Conservation (phyloP, 2,329 filamentous ascomycete species). For the Leptosphaerulina australis region DNA sequence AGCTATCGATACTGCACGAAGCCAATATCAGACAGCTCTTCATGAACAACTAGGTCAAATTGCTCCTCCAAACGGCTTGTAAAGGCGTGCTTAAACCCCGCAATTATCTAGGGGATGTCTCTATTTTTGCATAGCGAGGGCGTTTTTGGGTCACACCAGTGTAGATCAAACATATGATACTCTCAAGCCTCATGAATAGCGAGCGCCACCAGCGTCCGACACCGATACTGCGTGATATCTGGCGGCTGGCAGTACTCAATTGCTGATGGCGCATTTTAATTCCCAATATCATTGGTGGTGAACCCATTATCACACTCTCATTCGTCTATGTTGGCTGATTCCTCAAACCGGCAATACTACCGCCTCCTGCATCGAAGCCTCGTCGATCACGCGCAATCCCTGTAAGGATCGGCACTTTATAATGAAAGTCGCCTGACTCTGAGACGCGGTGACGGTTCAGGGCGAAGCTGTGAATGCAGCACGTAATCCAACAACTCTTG, state of each 20-base stretch:
- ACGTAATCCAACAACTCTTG: background rate
- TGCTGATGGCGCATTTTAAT: too few species aligned
- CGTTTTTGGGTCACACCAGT: slow-evolving; percentile 19
- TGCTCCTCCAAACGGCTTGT: slow-evolving; percentile 8
- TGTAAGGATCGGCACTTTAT: slow-evolving; percentile 8
- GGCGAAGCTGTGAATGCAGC: slow-evolving; percentile 3
- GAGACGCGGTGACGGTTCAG: slow-evolving; percentile 4
- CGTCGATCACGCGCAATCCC: slow-evolving; percentile 6
- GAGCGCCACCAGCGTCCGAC: background rate
- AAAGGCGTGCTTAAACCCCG: background rate
- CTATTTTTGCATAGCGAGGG: slow-evolving; percentile 43
- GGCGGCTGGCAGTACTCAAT: background rate
- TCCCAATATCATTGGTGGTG: too few species aligned
- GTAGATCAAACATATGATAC: background rate
- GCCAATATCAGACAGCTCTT: slow-evolving; percentile 73
- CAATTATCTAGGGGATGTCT: background rate
- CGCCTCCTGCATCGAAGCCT: slow-evolving; percentile 2
- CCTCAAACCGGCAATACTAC: slow-evolving; percentile 1
- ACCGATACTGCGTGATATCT: background rate
- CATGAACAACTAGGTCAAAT: slow-evolving; percentile 59
- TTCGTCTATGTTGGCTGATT: too few species aligned
- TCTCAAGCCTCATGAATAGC: background rate
- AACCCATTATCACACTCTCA: too few species aligned
- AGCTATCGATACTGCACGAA: slow-evolving; percentile 72
- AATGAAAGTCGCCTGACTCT: slow-evolving; percentile 12